Evolutionary conservation across 495 filamentous ascomycete species (phyloP), one percentile per base, ranked within the genome.

Genomic region (Parathielavia hyrcaniae): DNA sequence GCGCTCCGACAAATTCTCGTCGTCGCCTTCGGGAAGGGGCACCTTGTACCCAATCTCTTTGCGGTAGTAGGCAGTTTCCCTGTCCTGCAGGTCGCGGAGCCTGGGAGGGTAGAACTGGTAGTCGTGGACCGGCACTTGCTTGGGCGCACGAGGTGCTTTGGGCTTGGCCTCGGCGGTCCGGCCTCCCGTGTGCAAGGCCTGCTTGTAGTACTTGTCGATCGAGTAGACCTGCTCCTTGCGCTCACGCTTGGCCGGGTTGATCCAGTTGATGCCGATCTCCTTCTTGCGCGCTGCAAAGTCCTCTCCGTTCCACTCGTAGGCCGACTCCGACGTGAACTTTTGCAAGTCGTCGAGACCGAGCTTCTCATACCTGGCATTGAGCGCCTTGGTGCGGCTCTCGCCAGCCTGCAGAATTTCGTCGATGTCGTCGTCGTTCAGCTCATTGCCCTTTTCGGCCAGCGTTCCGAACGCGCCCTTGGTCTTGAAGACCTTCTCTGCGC

Each of bases 251-350:
- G 93, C 85, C 3, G 95, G 95, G 66, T 99, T 96, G 76, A 99
- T 99, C 95, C 95, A 99, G 67, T 79, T 95, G 34, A 96, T 80
- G 39, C 90, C 90, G 59, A 99, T 89, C 44, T 96, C 92, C 67
- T 96, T 97, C 76, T 95, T 96, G 53, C 85, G 83, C n/a, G 78
- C 81, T 8, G 90, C 88, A 64, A 97, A 99, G 64, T 91, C 89
- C 69, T 97, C 85, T 30, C 95, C 95, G 61, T 99, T 97, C 95
- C 95, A 99, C 67, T 97, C 92, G 59, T 99, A 99, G 0, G 91
- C 87, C 44, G 89, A 95, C 63, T 99, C 95, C 0, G 91, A 95
- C 4, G 86, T 91, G 73, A 99, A 97, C 69, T 97, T 99, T 65
- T 97, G 95, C 17, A 99, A 73, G 61, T 99, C 95, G 70, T 99